Evolutionary conservation across 164 flowering plant genomes (phyloP).

Genomic region (Chimonanthus praecox): DNA sequence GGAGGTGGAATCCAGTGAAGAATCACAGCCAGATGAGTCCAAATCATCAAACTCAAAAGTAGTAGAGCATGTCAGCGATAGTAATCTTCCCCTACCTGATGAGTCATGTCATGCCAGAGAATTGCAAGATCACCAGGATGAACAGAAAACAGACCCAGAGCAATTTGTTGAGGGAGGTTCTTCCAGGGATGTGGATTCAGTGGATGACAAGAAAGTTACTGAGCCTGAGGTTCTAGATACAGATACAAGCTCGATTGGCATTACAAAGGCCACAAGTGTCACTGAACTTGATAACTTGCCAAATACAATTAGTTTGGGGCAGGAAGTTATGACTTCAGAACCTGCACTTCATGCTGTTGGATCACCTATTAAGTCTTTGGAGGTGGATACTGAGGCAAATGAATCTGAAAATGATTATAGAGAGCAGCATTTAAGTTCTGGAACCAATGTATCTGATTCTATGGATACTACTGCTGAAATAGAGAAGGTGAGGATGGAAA

Average conservation of each 20-base stretch:
- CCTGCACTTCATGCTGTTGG: slow-evolving; percentile 29
- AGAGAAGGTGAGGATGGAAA: slow-evolving; percentile 73
- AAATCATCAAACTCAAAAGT: slow-evolving; percentile 18
- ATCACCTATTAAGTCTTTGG: slow-evolving; percentile 20
- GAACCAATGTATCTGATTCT: slow-evolving; percentile 27
- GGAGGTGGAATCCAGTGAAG: slow-evolving; percentile 23
- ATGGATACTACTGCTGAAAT: slow-evolving; percentile 37
- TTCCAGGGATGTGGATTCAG: slow-evolving; percentile 21
- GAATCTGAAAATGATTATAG: slow-evolving; percentile 29
- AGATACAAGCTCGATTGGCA: slow-evolving; percentile 17
- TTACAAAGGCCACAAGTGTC: slow-evolving; percentile 25
- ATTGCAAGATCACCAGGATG: slow-evolving; percentile 23
- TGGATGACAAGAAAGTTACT: slow-evolving; percentile 17
- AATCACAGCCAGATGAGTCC: slow-evolving; percentile 24
- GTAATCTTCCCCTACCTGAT: slow-evolving; percentile 10
- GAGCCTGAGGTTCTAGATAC: slow-evolving; percentile 24
- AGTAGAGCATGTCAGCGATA: slow-evolving; percentile 21
- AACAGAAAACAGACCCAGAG: slow-evolving; percentile 22
- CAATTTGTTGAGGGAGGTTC: slow-evolving; percentile 24
- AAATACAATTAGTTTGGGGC: slow-evolving; percentile 19
- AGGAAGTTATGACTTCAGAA: slow-evolving; percentile 23
- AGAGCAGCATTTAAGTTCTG: slow-evolving; percentile 37
- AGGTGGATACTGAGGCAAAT: slow-evolving; percentile 20
- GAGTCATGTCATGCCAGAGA: slow-evolving; percentile 20
- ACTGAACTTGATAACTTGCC: slow-evolving; percentile 19